These are phyloP conservation scores for Acanthamoeba sp. DNA, from an alignment of 208 protist species.

Conservation along the genomic window DNA sequence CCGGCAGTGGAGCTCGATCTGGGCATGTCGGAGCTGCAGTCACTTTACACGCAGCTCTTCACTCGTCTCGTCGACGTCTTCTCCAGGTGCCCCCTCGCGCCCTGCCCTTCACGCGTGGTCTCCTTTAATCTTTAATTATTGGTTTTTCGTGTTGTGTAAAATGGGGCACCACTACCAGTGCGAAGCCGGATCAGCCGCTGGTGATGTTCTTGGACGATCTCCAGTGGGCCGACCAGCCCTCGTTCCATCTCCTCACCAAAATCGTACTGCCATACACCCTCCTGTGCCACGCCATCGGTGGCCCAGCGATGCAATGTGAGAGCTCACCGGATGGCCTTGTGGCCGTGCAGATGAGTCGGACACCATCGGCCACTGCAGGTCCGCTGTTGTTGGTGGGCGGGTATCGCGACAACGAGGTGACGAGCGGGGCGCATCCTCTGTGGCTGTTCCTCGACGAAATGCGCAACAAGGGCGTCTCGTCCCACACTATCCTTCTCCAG, in stretches of 20 bases:
- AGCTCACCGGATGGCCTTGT: no score
- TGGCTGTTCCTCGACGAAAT: constrained; percentile 61
- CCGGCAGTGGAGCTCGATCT: constrained; percentile 40
- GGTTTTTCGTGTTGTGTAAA: no score
- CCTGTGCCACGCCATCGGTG: no score
- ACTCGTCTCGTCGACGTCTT: constrained; percentile 54
- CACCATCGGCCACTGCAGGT: background rate
- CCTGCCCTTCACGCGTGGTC: background rate
- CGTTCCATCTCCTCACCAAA: constrained; percentile 31
- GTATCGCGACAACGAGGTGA: constrained; percentile 63
- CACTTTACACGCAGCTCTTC: constrained; percentile 50
- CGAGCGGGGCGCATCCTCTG: background rate
- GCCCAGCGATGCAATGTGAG: no score
- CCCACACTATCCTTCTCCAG: background rate
- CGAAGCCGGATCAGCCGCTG: constrained; percentile 19
- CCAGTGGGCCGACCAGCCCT: constrained; percentile 65
- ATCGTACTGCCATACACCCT: no score
- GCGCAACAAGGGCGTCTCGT: constrained; percentile 12
- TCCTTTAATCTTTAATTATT: no score
- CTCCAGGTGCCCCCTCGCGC: no score
- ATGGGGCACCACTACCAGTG: no score
- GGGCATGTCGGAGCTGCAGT: constrained; percentile 60
- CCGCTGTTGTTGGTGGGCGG: constrained; percentile 58
- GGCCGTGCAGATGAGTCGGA: background rate
- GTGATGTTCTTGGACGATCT: constrained; percentile 66